These are phyloP conservation scores for Capsella rubella DNA, from an alignment of 441 rosid genomes.

Conservation along the genomic window DNA sequence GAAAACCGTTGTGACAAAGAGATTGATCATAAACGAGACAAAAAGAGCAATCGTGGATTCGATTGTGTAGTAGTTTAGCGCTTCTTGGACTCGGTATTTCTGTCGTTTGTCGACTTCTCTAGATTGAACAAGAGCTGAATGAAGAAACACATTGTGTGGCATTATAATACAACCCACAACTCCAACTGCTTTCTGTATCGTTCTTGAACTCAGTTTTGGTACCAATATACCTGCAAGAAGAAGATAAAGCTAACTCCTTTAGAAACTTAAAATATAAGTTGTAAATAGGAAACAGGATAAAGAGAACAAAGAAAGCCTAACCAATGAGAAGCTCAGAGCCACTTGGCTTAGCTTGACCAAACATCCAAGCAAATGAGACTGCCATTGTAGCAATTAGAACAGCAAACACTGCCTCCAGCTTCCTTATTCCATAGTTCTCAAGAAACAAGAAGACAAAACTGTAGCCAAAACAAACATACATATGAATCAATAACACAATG, in stretches of 20 bases:
- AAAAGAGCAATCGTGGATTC: conserved; percentile 77
- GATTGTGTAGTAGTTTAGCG: conserved; percentile 81
- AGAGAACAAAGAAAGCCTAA: conserved; percentile 36
- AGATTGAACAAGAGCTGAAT: conserved; percentile 94
- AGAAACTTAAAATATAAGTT: not conserved
- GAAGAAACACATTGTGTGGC: conserved; percentile 96
- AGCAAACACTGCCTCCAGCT: conserved; percentile 86
- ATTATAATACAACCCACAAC: conserved; percentile 93
- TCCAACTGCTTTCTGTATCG: conserved; percentile 89
- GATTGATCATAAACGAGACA: conserved; percentile 80
- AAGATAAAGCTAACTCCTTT: not conserved
- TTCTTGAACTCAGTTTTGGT: conserved; percentile 82
- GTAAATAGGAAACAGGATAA: not conserved
- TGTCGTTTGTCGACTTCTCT: conserved; percentile 69
- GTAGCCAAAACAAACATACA: conserved; percentile 35
- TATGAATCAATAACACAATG: conserved; percentile 30
- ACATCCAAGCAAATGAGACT: conserved; percentile 96
- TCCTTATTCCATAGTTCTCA: conserved; percentile 94
- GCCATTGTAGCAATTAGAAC: conserved; percentile 83
- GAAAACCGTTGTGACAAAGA: conserved; percentile 85
- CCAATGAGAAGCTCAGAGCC: conserved; percentile 80
- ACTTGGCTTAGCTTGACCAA: conserved; percentile 79
- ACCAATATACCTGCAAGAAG: conserved; percentile 67
- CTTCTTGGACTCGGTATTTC: conserved; percentile 79
- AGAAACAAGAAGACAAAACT: conserved; percentile 91